Evolutionary conservation across 371 early-diverging fungal species (phyloP), one percentile per base, ranked within the genome.

Genomic region (Basidiobolus meristosporus): DNA sequence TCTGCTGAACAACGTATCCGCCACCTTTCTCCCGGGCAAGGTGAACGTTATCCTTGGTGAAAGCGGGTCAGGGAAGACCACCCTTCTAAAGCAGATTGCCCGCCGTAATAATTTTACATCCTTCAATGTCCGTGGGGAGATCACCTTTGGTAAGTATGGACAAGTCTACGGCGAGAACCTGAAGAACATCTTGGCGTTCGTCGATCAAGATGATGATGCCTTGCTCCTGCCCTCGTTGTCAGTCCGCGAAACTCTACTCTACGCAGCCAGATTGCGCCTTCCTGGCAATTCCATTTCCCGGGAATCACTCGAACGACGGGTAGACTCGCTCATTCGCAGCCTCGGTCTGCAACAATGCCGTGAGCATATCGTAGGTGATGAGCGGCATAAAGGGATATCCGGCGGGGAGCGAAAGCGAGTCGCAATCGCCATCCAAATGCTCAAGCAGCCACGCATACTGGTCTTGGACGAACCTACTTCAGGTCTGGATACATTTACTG

Each of bases 391-490:
- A 20, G 84, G 82, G 2, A 64, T 87, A 10, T 75, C 77, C 21
- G 90, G 89, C n/a, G 89, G 88, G n/a, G 83, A 90, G 48, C 65
- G 79, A 36, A 88, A 87, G 57, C 68, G 86, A 12, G 76, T 80
- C 34, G 74, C 76, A 44, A 80, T 90, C 40, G 91, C 79, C 9
- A 67, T 78, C 54, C 88, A 87, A 52, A 63, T 90, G 2, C 72
- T 93, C 1, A 74, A 86, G 1, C 80, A 88, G 20, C 88, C 98
- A 2, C 71, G 76, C 7, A 66, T 92, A 21, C 51, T 96, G 40
- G 86, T 95, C 48, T 52, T 95, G 51, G 98, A 98, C 51, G 98
- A 97, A 52, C 90, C 90, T 9, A 90, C 91, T 1, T 36, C 60
- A 83, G 90, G 90, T 0, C 62, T 89, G 20, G 90, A 87, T 51